Base-by-base conservation (phyloP, 1,139 yeast species). In the Pichia sp. region DNA sequence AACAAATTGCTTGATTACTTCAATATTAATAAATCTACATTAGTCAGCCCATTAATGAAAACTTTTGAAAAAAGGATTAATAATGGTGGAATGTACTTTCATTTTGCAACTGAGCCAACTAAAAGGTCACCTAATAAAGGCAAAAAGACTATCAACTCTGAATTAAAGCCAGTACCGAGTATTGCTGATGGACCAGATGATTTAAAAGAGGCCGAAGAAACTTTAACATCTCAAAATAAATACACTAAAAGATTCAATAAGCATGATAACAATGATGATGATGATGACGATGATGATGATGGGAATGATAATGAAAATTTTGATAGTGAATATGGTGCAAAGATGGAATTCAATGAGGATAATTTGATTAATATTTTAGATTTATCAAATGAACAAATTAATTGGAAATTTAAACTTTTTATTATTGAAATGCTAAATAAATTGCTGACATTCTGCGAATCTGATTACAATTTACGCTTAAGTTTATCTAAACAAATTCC, bases 361-460 rank as follows among this genome's bases (percentile, higher is more conserved):
- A 41, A 42, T 8, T 26, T 48, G 16, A 38, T 50, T 11, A 52
- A 65, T 56, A 9, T 62, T 47, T 39, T 68, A 43, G 61, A 57
- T 35, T 43, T 57, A 19, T 72, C 73, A 42, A 69, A 71, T 49
- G 89, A 81, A 49, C 84, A 84, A 3, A 70, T 82, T 10, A 69
- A 74, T 33, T 83, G 89, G 89, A 77, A 75, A 46, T 82, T 87
- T 47, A 73, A 81, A 43, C 63, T 72, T 23, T 70, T 76, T 42
- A 76, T 89, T 2, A 66, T 84, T 43, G 75, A 71, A 30, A 63
- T 85, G 46, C 59, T 89, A 38, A 72, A 71, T 31, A 68, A 70
- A 33, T 62, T 84, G 31, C 61, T 85, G 15, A 48, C 52, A 0
- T 62, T 66, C 40, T 68, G 80, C 3, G 57, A 61, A 16, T 60